These are phyloP conservation scores for Mortierella sp. DNA, from an alignment of 371 early-diverging fungal species.

Conservation along the genomic window DNA sequence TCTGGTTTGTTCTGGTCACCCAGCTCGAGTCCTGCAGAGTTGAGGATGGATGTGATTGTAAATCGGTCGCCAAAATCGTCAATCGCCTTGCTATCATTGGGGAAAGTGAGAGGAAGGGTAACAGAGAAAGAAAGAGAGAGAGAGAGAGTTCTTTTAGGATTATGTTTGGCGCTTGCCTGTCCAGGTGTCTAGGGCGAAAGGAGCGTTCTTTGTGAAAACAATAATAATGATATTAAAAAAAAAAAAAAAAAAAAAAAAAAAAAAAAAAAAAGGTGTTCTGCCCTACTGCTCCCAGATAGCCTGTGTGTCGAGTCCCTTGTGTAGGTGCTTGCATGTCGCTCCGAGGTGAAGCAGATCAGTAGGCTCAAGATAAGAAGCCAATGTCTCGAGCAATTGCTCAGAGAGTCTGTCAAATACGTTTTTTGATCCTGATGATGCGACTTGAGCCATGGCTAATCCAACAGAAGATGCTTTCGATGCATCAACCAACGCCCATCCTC, in stretches of 20 bases:
- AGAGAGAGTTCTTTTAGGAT: neutral
- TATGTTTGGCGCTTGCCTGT: neutral
- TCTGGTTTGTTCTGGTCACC: conserved; percentile 56
- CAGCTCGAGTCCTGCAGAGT: conserved; percentile 60
- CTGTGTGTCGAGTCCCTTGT: conserved; percentile 24
- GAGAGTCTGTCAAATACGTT: conserved; percentile 40
- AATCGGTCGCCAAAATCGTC: conserved; percentile 69
- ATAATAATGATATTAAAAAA: neutral
- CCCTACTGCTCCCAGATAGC: conserved; percentile 51
- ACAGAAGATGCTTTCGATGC: no score
- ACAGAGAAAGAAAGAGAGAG: neutral
- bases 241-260: neutral
- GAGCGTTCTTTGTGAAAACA: no score
- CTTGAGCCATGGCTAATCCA: no score
- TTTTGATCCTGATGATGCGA: conserved; percentile 8
- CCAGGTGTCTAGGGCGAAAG: no score
- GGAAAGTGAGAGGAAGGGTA: neutral
- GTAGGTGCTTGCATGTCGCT: conserved; percentile 39
- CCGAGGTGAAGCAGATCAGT: conserved; percentile 42
- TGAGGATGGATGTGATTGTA: conserved; percentile 58
- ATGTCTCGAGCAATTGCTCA: conserved; percentile 39
- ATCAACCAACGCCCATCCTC: no score
- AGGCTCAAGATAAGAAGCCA: conserved; percentile 48
- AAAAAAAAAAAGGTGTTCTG: neutral
- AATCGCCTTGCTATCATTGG: conserved; percentile 54